Base-by-base conservation (phyloP, 495 filamentous ascomycete genomes). In the Xylaria grammica region DNA sequence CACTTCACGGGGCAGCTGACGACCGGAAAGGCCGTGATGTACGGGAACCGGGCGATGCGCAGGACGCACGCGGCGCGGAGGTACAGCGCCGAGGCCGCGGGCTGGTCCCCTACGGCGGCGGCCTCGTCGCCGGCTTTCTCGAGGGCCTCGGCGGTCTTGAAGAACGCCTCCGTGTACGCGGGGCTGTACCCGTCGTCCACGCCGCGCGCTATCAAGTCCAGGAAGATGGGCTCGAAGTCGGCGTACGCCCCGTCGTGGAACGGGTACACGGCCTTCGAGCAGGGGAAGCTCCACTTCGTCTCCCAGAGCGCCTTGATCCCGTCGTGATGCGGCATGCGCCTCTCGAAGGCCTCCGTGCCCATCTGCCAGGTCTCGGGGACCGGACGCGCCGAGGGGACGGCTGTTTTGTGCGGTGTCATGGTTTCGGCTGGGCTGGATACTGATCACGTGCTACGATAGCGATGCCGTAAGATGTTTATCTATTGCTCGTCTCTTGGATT, bases 251-350 rank as follows among this genome's bases (percentile, higher is more conserved):
- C 87, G 71, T 92, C 90, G 75, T 91, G 90, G 79, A 93, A 94
- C 0, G 91, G 91, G 66, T 94, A 94, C 27, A 93, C 79, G 38
- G 86, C 82, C 73, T 85, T 86, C 40, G 70, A 65, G 72, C 86
- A 89, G 81, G 86, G 87, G 62, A 86, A 82, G 75, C 88, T 87
- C 91, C 90, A 94, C 74, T 91, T 92, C 4, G 87, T 88, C 76
- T 92, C 89, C 91, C 91, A 94, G 45, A 94, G 77, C 36, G 86
- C 85, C 73, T 87, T 79, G 70, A 91, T 89, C 22, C 85, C 87
- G n/a, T 87, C 82, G 67, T 93, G 89, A 73, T 94, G 91, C 19
- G 75, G 73, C 80, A 82, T 63, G 63, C 78, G 79, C 32, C 77
- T 72, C 62, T 83, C 78, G 63, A 83, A 83, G n/a, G 79, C 75